phyloP scores from a whole-genome alignment of 2,329 filamentous ascomycete species.

The Fusarium redolens region DNA sequence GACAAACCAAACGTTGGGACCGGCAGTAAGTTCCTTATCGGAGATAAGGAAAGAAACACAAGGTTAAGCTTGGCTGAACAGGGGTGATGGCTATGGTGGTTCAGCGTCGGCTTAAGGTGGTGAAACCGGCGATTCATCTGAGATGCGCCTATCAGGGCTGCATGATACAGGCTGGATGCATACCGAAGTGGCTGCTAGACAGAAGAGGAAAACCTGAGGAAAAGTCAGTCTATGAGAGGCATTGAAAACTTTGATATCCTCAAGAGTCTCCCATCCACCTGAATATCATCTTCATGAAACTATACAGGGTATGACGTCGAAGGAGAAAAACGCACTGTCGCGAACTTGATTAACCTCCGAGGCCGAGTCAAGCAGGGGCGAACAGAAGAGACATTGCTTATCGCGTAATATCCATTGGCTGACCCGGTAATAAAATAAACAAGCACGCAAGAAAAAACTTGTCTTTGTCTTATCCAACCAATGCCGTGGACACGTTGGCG shows the following conservation, averaged over 20 bases:
- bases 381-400: slow-evolving; percentile 21
- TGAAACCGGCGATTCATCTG: slow-evolving; percentile 40
- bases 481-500: slow-evolving; percentile 42
- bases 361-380: slow-evolving; percentile 10
- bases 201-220: not conserved
- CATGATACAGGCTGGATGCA: not conserved
- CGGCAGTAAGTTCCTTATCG: not conserved
- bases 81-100: not conserved
- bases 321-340: not conserved
- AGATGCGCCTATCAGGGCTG: slow-evolving; percentile 31
- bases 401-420: slow-evolving; percentile 28
- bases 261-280: not conserved
- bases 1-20: not conserved
- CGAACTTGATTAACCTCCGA: slow-evolving; percentile 13
- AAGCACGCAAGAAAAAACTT: slow-evolving; percentile 28
- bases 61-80: not conserved
- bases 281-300: not conserved
- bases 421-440: slow-evolving; percentile 18
- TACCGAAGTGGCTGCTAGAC: not conserved
- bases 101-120: not conserved
- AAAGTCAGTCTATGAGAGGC: rapidly evolving
- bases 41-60: slow-evolving; percentile 8
- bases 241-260: not conserved
- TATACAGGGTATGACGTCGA: slow-evolving; percentile 19
- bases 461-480: slow-evolving; percentile 30